These are phyloP conservation scores for Coriaria nepalensis DNA, from an alignment of 306 rosid species.

Conservation along the genomic window DNA sequence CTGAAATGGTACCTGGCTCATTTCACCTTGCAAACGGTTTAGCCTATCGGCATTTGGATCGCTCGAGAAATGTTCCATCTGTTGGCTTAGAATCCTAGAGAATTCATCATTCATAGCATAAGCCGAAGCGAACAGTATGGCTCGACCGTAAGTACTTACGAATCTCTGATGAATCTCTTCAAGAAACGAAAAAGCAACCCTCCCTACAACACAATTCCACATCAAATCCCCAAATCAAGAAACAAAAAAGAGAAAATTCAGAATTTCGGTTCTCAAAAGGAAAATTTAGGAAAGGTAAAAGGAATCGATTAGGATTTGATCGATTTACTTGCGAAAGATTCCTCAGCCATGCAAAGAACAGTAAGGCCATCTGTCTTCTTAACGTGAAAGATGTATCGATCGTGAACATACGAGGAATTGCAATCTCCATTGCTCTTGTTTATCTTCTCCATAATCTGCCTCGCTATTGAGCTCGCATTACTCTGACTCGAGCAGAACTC, in stretches of 20 bases:
- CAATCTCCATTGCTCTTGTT: constrained; percentile 22
- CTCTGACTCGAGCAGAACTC: constrained; percentile 33
- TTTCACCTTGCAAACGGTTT: constrained; percentile 69
- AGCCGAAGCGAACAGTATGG: constrained; percentile 49
- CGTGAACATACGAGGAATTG: constrained; percentile 40
- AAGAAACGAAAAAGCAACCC: constrained; percentile 61
- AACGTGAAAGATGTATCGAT: constrained; percentile 45
- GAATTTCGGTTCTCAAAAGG: background rate
- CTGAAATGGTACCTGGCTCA: constrained; percentile 46
- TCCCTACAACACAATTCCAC: constrained; percentile 22
- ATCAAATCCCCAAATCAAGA: too few species aligned
- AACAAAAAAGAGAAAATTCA: background rate
- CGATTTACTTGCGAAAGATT: constrained; percentile 36
- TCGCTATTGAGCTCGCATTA: constrained; percentile 36
- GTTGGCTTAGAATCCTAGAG: constrained; percentile 59
- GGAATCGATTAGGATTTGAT: too few species aligned
- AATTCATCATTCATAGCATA: constrained; percentile 76
- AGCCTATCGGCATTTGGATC: constrained; percentile 74
- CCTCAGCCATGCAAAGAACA: constrained; percentile 51
- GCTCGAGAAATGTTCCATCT: constrained; percentile 57
- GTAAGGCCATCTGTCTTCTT: constrained; percentile 42
- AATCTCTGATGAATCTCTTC: constrained; percentile 69
- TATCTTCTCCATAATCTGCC: constrained; percentile 28
- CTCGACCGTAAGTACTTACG: constrained; percentile 53
- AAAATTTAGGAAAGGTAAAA: background rate